Evolutionary conservation across 2,329 filamentous ascomycete species (phyloP).

Genomic region (Arthrinium phaeospermum): DNA sequence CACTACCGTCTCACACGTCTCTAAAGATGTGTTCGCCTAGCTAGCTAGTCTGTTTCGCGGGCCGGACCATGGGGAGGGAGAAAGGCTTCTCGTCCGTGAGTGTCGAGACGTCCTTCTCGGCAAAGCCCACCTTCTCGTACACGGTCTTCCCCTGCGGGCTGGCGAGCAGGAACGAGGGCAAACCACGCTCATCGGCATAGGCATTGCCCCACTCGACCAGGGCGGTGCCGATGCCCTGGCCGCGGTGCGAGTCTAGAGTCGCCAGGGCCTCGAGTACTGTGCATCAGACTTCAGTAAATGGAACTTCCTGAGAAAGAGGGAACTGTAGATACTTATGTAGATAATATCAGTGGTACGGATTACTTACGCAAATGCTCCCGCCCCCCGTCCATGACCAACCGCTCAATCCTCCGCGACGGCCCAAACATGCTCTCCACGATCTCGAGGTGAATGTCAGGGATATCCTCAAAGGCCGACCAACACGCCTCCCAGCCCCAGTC

Average conservation of each 20-base stretch:
- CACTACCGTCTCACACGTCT: too few species aligned
- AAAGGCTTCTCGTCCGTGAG: constrained; percentile 17
- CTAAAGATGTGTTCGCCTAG: neutral
- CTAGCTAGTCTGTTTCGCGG: constrained; percentile 17
- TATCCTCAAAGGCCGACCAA: constrained; percentile 22
- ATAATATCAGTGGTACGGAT: neutral
- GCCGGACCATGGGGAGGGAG: constrained; percentile 25
- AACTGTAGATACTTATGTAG: too few species aligned
- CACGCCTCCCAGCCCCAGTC: constrained; percentile 22
- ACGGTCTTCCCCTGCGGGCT: constrained; percentile 23
- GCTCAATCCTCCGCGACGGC: constrained; percentile 22
- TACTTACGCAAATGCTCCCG: constrained; percentile 25
- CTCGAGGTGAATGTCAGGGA: constrained; percentile 23
- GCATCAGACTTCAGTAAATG: neutral
- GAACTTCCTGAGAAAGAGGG: too few species aligned
- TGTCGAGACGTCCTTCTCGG: constrained; percentile 23
- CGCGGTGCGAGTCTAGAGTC: constrained; percentile 23
- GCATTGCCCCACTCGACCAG: constrained; percentile 26
- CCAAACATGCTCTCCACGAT: constrained; percentile 22
- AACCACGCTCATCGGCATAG: constrained; percentile 25
- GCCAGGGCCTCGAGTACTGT: constrained; percentile 27
- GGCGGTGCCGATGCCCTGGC: constrained; percentile 25
- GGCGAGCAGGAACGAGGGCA: constrained; percentile 27
- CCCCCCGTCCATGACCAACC: constrained; percentile 22
- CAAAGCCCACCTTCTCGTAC: constrained; percentile 27